Conservation (phyloP, 805 yeast genomes). For the Schwanniomyces occidentalis region DNA sequence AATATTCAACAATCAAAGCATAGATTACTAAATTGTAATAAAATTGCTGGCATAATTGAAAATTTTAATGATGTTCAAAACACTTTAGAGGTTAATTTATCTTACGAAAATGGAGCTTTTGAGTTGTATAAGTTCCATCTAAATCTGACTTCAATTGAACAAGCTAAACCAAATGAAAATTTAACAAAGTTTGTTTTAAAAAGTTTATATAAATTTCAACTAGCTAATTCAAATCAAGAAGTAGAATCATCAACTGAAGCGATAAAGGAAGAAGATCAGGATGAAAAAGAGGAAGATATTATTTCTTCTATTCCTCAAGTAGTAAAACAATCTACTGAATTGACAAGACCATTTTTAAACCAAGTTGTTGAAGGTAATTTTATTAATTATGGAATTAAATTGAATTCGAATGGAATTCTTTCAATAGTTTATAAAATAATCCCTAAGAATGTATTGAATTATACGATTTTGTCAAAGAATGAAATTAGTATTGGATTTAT, state of each 20-base stretch:
- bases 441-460: conserved; percentile 28
- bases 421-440: conserved; percentile 23
- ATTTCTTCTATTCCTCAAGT: neutral
- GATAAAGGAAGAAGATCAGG: conserved; percentile 10
- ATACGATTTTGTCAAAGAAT: conserved; percentile 24
- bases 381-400: conserved; percentile 23
- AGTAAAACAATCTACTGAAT: conserved; percentile 6
- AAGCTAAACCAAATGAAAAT: conserved; percentile 4
- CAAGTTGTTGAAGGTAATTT: conserved; percentile 27
- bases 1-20: neutral
- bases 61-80: neutral
- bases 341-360: conserved; percentile 16
- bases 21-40: neutral
- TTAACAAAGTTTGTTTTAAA: conserved; percentile 20
- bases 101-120: conserved; percentile 22
- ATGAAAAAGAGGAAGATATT: conserved; percentile 6
- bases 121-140: conserved; percentile 11
- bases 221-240: conserved; percentile 17
- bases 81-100: conserved; percentile 10
- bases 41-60: conserved; percentile 5
- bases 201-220: conserved; percentile 21
- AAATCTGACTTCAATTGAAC: neutral
- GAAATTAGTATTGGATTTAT: conserved; percentile 27
- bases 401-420: conserved; percentile 18
- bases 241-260: conserved; percentile 4